A percentile compares a stretch with the other conserved stretches of the same genome.
Conservation (phyloP, 768 basidiomycete species). For the Boletus tylopilopsis region DNA sequence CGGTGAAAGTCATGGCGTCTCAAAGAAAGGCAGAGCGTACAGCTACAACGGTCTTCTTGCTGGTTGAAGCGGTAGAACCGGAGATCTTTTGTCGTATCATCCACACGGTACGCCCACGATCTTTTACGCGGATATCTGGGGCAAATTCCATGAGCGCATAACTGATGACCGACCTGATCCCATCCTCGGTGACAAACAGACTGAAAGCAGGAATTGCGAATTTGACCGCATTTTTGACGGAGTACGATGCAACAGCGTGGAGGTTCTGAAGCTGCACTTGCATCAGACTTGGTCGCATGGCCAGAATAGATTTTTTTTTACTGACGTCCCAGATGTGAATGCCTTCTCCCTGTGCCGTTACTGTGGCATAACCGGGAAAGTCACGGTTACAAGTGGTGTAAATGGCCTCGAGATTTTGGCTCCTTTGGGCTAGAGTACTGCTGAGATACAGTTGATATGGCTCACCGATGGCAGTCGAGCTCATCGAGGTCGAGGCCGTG, state of each 20-base stretch:
- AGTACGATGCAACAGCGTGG: constrained; percentile 65
- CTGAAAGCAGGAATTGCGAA: constrained; percentile 62
- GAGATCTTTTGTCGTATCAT: constrained; percentile 56
- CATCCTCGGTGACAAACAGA: constrained; percentile 31
- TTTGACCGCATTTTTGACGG: constrained; percentile 59
- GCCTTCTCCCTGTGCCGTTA: constrained; percentile 71
- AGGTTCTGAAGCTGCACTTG: constrained; percentile 53
- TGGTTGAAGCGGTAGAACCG: constrained; percentile 26
- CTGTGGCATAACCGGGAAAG: constrained; percentile 57
- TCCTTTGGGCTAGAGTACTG: constrained; percentile 16
- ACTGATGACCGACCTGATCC: constrained; percentile 41
- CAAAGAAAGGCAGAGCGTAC: constrained; percentile 35
- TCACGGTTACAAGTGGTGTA: constrained; percentile 16
- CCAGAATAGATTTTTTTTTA: constrained; percentile 8
- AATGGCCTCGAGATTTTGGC: constrained; percentile 5
- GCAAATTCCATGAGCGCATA: constrained; percentile 52
- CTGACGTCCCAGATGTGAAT: constrained; percentile 71
- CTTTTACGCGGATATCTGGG: constrained; percentile 40
- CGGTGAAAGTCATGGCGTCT: constrained; percentile 3
- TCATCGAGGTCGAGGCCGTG: constrained; percentile 23
- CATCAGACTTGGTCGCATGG: constrained; percentile 8
- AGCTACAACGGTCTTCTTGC: constrained; percentile 40
- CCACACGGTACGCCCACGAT: constrained; percentile 53
- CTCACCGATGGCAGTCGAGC: constrained; percentile 30
- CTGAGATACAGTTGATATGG: constrained; percentile 29